Percentiles rank a stretch among this genome's conserved stretches.
Conservation (phyloP, 768 basidiomycete genomes). For the Fistulinella prunicolor region DNA sequence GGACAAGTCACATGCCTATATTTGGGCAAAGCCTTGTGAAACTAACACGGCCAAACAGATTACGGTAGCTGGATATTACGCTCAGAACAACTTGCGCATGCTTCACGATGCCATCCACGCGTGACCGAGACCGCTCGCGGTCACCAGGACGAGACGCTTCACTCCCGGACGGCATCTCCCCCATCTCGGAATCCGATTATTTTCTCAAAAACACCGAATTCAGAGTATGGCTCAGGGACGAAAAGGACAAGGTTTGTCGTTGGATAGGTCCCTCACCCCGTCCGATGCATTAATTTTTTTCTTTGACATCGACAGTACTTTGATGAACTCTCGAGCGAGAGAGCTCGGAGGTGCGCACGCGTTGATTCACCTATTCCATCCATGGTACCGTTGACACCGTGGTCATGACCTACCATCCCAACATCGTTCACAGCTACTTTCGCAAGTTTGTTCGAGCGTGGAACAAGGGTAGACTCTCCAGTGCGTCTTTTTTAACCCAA, state of each 20-base stretch:
- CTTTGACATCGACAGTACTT: slow-evolving; percentile 52
- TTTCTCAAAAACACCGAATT: slow-evolving; percentile 89
- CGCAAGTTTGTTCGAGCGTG: slow-evolving; percentile 91
- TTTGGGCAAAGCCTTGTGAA: slow-evolving; percentile 1
- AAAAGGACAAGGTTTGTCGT: slow-evolving; percentile 50
- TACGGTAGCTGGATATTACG: no score
- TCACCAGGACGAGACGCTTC: slow-evolving; percentile 43
- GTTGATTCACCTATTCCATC: slow-evolving; percentile 26
- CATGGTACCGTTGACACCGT: slow-evolving; percentile 17
- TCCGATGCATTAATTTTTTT: not conserved
- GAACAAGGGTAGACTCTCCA: slow-evolving; percentile 74
- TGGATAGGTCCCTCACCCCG: not conserved
- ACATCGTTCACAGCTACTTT: slow-evolving; percentile 63
- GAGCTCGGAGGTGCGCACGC: slow-evolving; percentile 62
- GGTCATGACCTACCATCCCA: slow-evolving; percentile 7
- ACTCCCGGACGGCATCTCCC: slow-evolving; percentile 55
- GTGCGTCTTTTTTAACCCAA: slow-evolving; percentile 33
- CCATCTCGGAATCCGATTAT: slow-evolving; percentile 81
- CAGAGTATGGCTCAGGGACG: slow-evolving; percentile 81
- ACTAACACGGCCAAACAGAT: slow-evolving; percentile 13
- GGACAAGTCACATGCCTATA: no score
- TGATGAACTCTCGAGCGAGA: slow-evolving; percentile 80
- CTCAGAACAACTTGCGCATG: no score
- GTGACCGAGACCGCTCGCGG: slow-evolving; percentile 32
- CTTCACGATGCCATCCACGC: slow-evolving; percentile 16